phyloP scores from a whole-genome alignment of 257 asterid genomes.

The Gentiana macrophylla region DNA sequence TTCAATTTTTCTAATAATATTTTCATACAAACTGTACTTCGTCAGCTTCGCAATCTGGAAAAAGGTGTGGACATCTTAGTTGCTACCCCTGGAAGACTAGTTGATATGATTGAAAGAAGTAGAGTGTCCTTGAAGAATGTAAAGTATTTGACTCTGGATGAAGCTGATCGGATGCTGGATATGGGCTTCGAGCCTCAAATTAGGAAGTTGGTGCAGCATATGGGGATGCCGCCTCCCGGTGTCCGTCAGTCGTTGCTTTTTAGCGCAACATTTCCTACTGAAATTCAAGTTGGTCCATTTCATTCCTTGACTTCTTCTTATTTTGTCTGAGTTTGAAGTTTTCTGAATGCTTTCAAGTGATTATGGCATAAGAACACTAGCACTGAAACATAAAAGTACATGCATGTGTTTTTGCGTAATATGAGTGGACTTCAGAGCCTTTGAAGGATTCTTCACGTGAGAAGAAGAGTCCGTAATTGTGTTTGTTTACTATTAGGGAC shows the following conservation, averaged over 20 bases:
- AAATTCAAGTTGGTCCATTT: constrained; percentile 36
- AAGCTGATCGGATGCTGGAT: constrained; percentile 74
- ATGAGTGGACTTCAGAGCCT: too few relatives aligned
- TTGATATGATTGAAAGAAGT: constrained; percentile 52
- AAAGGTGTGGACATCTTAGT: constrained; percentile 72
- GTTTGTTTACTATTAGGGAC: too few relatives aligned
- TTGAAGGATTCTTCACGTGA: too few relatives aligned
- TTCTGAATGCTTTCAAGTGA: too few relatives aligned
- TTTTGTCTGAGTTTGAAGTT: not conserved
- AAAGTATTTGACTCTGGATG: constrained; percentile 58
- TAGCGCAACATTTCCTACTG: constrained; percentile 66
- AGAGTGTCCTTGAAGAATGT: constrained; percentile 39
- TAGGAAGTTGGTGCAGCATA: constrained; percentile 43
- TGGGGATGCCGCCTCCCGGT: constrained; percentile 64
- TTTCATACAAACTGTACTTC: not conserved
- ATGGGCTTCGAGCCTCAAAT: constrained; percentile 83
- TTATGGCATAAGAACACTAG: too few relatives aligned
- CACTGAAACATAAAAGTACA: too few relatives aligned
- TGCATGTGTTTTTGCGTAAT: too few relatives aligned
- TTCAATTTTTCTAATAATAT: too few relatives aligned
- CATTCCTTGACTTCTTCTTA: not conserved
- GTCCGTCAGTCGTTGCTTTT: constrained; percentile 64
- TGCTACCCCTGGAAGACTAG: constrained; percentile 77
- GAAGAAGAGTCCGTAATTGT: too few relatives aligned
- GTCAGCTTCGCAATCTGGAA: constrained; percentile 45